Conservation (phyloP, 1,139 yeast species). For the Protomyces macrosporus region DNA sequence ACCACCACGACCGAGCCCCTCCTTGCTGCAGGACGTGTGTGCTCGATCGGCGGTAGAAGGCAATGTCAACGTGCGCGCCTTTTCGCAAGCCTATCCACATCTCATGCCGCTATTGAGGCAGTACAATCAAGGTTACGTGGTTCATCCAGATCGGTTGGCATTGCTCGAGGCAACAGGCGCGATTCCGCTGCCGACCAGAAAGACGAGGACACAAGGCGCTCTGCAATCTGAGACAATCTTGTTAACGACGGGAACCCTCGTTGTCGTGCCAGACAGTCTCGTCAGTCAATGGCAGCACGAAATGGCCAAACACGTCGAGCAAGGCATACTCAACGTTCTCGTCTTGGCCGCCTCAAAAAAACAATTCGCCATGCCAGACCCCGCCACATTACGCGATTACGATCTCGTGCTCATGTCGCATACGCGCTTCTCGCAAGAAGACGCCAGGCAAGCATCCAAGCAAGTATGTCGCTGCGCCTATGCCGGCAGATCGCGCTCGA, state of each 20-base stretch:
- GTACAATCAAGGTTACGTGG: neutral
- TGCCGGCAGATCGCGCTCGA: constrained; percentile 3
- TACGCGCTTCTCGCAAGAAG: constrained; percentile 45
- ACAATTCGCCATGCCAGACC: neutral
- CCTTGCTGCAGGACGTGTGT: neutral
- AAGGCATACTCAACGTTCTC: constrained; percentile 41
- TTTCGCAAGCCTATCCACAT: neutral
- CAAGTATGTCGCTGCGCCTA: constrained; percentile 19
- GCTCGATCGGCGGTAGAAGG: neutral
- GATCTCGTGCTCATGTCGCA: constrained; percentile 54
- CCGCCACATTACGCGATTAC: constrained; percentile 33
- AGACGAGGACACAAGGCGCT: constrained; percentile 35
- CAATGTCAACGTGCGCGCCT: neutral
- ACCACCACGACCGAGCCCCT: no score
- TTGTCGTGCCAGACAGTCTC: constrained; percentile 62
- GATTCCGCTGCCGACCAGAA: constrained; percentile 44
- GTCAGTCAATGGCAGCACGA: constrained; percentile 63
- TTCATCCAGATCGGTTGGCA: constrained; percentile 6
- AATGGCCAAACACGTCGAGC: constrained; percentile 50
- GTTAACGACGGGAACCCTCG: constrained; percentile 44
- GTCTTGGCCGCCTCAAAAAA: constrained; percentile 33
- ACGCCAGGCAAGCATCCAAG: constrained; percentile 3
- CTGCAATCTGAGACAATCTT: no score
- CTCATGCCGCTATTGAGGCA: neutral
- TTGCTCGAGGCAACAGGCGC: constrained; percentile 37